Conservation (phyloP, 179 eudicot species). For the Spergularia azorica region DNA sequence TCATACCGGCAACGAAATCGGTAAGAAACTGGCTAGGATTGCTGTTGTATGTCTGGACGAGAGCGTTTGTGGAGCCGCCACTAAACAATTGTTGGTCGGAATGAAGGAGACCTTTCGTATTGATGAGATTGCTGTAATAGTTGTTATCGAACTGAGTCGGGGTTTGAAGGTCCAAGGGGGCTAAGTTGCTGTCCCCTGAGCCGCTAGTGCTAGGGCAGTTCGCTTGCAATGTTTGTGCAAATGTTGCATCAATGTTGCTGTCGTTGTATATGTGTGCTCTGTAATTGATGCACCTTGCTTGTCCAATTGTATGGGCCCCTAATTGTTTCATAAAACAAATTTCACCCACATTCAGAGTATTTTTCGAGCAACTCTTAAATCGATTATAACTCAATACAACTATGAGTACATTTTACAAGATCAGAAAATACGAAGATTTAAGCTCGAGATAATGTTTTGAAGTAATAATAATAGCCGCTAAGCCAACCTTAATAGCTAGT, state of each 20-base stretch:
- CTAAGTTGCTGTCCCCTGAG: constrained; percentile 52
- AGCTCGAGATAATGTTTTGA: no score
- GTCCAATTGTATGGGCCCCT: constrained; percentile 64
- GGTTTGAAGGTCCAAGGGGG: constrained; percentile 56
- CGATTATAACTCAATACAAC: no score
- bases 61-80: constrained; percentile 61
- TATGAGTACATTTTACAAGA: no score
- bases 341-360: background rate
- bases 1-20: constrained; percentile 62
- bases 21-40: constrained; percentile 31
- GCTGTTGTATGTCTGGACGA: constrained; percentile 42
- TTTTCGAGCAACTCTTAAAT: no score
- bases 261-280: constrained; percentile 65
- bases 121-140: constrained; percentile 55
- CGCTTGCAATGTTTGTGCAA: constrained; percentile 40
- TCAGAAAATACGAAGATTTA: no score
- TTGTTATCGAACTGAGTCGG: constrained; percentile 56
- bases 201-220: constrained; percentile 52
- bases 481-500: no score
- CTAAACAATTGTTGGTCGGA: constrained; percentile 66
- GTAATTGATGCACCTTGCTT: constrained; percentile 62
- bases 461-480: no score
- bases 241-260: constrained; percentile 50
- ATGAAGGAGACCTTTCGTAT: constrained; percentile 55
- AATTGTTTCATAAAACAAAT: background rate